Base-by-base conservation (phyloP, 805 yeast species). In the Barnettozyma californica region DNA sequence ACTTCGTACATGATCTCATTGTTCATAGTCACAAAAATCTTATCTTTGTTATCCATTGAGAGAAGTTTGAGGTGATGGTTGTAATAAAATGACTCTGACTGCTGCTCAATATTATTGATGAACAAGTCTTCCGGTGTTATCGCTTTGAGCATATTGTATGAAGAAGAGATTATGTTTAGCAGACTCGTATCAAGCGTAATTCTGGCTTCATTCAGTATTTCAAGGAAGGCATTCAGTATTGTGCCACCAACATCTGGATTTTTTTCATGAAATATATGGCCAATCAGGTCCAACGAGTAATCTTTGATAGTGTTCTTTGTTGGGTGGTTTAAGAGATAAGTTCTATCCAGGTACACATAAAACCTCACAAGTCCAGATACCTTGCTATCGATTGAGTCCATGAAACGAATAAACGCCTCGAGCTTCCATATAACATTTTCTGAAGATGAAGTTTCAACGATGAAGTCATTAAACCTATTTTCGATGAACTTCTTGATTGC, bases 241-340 rank as follows among this genome's bases (percentile, higher is more conserved):
- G 40, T 20, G 1, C 43, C 48, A 49, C 53, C 55, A 9, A 38
- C 6, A 2, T 21, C 26, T 16, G 21, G 16, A 14, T 49, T 34
- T 3, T 21, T 13, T 2, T 37, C 20, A n/a, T 25, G 40, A 9
- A 43, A 44, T 10, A 49, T 11, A 14, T 39, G 36, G 2, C 14
- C 8, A 3, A 21, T 35, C 13, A 37, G 20, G 4, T 11, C 14
- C 31, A 16, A 9, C 14, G 33, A 19, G 14, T 46, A 46, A 21
- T 53, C 52, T 9, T 26, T 33, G 10, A 59, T 43, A 2, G 59
- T 51, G 27, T 39, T 42, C 50, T 59, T 61, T 11, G 51, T 43
- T 8, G 64, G 63, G 43, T 61, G 64, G 20, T 51, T 53, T 4
- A 61, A 41, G 2, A 61, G 45, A 38, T 61, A 61, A 1, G 64